Evolutionary conservation across 1,284 basidiomycete genomes (phyloP), one percentile per base, ranked within the genome.

Genomic region (Neolentinus lepideus): DNA sequence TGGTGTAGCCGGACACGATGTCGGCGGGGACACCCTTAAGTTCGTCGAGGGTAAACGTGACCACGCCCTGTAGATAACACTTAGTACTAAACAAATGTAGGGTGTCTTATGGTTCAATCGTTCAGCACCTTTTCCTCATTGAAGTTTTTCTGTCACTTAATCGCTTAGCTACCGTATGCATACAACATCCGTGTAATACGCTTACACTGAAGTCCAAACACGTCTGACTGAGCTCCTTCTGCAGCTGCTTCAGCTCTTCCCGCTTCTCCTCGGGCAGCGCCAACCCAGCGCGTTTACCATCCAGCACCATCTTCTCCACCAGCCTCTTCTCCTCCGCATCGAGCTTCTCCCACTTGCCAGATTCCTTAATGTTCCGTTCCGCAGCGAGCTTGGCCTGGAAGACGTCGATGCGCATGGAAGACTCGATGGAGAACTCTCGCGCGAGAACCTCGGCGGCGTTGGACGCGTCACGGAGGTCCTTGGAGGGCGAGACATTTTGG

Each of bases 1-100:
- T 87, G 21, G 75, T 75, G 65, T 85, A 92, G 2, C 89, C 90
- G 21, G 84, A 86, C 26, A 91, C 66, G 33, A 91, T 85, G 62
- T 92, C 88, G 29, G 76, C 71, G 2, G 91, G 88, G 10, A 93
- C 85, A 26, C 91, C 90, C 57, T 85, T 81, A 36, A 93, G 79
- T 63, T 92, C 86, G 61, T 89, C 80, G 29, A 70, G 71, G 0
- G 84, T 88, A 62, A 91, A 89, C 3, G 74, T 71, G 35, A 90
- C 74, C 25, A 72, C 69, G 11, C 78, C 83, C 86, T 90, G 21
- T 53, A 35, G 14, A 26, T 4, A 45, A 12, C 6, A 11, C 9
- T n/a, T n/a, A n/a, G n/a, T n/a, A n/a, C n/a, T n/a, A n/a, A n/a
- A n/a, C n/a, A n/a, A n/a, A n/a, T n/a, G n/a, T n/a, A n/a, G n/a